Evolutionary conservation across 2,329 filamentous ascomycete genomes (phyloP), one percentile per base, ranked within the genome.

Genomic region (Aspergillus jensenii): DNA sequence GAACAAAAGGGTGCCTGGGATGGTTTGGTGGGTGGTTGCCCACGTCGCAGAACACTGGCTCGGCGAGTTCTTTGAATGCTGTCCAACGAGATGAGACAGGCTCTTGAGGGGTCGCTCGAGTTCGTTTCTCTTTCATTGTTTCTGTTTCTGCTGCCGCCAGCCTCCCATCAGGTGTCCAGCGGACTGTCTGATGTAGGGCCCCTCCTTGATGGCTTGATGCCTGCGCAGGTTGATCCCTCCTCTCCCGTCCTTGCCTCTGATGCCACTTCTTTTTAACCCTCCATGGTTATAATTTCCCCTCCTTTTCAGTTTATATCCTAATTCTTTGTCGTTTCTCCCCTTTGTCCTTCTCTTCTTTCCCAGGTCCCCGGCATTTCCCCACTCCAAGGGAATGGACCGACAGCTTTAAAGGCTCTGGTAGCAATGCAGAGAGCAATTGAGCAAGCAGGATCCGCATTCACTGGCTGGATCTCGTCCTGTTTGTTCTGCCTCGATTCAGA

Each of bases 401-500:
- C 54, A 57, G 59, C 52, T 57, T 52, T 59, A 64, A 67, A 31
- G 3, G 71, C 71, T 67, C 67, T 67, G 68, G 71, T 62, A 70
- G 72, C 70, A 52, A 74, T 72, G 66, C 69, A 65, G 62, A 65
- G 67, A 62, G 69, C 65, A 69, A 65, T 72, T 55, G 70, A 74
- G 66, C 73, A 72, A 69, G 74, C 71, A 66, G 73, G 70, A 61
- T 74, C 73, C 65, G 62, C 70, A 60, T 71, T 76, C 65, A 71
- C 67, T 64, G 70, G 68, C 64, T 78, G 75, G 75, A 65, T 76
- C 60, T 65, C 67, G 47, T 75, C 72, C 63, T 78, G 73, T 66
- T 71, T 72, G 61, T 68, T 66, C 60, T 77, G 73, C 62, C 66
- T 57, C 60, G 61, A 54, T 46, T 58, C 58, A 8, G 49, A 50